phyloP scores from a whole-genome alignment of 2,329 filamentous ascomycete species.

The Chaetomium sp. region DNA sequence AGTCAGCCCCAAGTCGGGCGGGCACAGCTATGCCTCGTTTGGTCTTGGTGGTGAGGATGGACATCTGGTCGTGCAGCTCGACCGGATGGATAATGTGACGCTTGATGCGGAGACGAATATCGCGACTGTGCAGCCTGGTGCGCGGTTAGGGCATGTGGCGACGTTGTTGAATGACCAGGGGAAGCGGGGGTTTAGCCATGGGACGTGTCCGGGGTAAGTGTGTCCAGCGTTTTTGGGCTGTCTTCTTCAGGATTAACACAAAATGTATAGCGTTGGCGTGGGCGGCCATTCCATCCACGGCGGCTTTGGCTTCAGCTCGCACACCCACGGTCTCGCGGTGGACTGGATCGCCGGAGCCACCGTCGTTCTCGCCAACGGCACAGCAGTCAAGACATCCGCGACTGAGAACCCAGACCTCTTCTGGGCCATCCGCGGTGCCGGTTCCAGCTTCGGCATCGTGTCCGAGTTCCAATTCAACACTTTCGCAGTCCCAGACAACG shows the following conservation, averaged over 20 bases:
- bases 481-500: slow-evolving; percentile 30
- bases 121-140: slow-evolving; percentile 44
- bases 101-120: slow-evolving; percentile 35
- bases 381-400: slow-evolving; percentile 27
- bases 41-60: slow-evolving; percentile 44
- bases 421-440: slow-evolving; percentile 39
- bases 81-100: slow-evolving; percentile 37
- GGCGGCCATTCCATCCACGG: slow-evolving; percentile 36
- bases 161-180: slow-evolving; percentile 34
- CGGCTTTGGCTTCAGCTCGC: slow-evolving; percentile 35
- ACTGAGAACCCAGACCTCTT: slow-evolving; percentile 35
- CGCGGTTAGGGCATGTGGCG: slow-evolving; percentile 43
- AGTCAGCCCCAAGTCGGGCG: slow-evolving; percentile 43
- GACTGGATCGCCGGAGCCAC: slow-evolving; percentile 33
- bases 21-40: slow-evolving; percentile 46
- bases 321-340: slow-evolving; percentile 30
- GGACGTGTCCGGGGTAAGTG: slow-evolving; percentile 45
- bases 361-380: slow-evolving; percentile 33
- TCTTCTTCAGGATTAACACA: neutral
- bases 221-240: neutral
- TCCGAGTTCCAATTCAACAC: slow-evolving; percentile 35
- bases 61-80: slow-evolving; percentile 42
- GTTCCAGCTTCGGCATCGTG: slow-evolving; percentile 37
- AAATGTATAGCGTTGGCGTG: slow-evolving; percentile 32
- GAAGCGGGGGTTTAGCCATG: slow-evolving; percentile 40